Evolutionary conservation across 352 stramenopile genomes (phyloP), one percentile per base, ranked within the genome.

Genomic region (Pythium oligandrum): DNA sequence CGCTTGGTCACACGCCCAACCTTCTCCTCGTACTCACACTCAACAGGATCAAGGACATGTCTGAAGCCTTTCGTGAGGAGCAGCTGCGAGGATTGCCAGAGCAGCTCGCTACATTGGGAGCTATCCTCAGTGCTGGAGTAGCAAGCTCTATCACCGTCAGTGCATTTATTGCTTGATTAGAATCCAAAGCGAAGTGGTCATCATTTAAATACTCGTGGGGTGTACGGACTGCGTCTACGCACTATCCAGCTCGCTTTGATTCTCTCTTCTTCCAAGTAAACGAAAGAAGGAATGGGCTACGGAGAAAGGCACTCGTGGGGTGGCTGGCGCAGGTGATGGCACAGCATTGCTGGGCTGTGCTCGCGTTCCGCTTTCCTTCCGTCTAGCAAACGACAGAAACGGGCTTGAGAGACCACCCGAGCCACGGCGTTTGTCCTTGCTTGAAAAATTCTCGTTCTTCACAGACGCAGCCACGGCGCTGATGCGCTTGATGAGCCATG

Each of bases 401-500:
- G 61, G 61, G 51, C 61, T 68, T 34, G 44, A 34, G 61, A 64
- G 57, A n/a, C 53, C 57, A 12, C 48, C 10, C 11, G 53, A 62
- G 34, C 35, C 37, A 36, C 48, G 30, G 26, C 43, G 2, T 62
- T 47, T 42, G 7, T 8, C 12, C 7, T 42, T 42, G 38, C 12
- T 42, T 0, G 48, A 30, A 3, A 54, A n/a, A 42, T 78, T 57
- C 4, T 71, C 73, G 31, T 68, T 60, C 17, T 80, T 67, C 9
- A 85, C 73, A 1, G 69, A 69, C 6, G 75, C 62, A 12, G 81
- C 75, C 40, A 86, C 78, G 9, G 70, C 56, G 42, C 73, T 74
- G 51, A 95, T 95, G 55, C 84, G 83, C 35, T 88, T 82, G 43
- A 88, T 92, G 34, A 95, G 78, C 84, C 84, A 95, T 33, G 70